phyloP scores from a whole-genome alignment of 2,329 filamentous ascomycete genomes.

The Tolypocladium amazonense region DNA sequence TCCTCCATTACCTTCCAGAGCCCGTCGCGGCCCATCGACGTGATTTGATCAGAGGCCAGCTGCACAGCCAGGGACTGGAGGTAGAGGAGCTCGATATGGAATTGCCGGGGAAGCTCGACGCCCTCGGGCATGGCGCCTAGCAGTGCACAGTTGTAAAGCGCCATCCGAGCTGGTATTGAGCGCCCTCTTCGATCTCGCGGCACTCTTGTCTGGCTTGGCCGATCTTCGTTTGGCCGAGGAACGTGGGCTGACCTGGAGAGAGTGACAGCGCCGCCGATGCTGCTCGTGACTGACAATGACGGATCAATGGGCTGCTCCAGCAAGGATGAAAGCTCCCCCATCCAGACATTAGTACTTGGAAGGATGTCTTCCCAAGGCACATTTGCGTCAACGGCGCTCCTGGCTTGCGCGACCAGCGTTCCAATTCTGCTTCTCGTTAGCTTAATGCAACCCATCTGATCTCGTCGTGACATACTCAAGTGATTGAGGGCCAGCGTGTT shows the following conservation, averaged over 20 bases:
- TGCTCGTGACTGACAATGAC: slow-evolving; percentile 64
- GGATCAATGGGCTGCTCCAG: slow-evolving; percentile 41
- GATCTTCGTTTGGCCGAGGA: slow-evolving; percentile 1
- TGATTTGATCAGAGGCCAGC: slow-evolving; percentile 44
- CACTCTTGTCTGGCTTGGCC: slow-evolving; percentile 15
- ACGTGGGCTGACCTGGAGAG: slow-evolving; percentile 27
- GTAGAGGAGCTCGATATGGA: slow-evolving; percentile 39
- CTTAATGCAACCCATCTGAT: neutral
- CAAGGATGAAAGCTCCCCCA: slow-evolving; percentile 45
- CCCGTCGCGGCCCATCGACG: slow-evolving; percentile 28
- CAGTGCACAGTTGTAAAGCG: slow-evolving; percentile 55
- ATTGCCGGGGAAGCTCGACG: slow-evolving; percentile 25
- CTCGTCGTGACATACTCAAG: slow-evolving; percentile 30
- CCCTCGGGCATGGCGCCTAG: slow-evolving; percentile 32
- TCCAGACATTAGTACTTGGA: slow-evolving; percentile 57
- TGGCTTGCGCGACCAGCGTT: slow-evolving; percentile 39
- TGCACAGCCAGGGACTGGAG: slow-evolving; percentile 39
- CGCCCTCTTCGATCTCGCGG: slow-evolving; percentile 57
- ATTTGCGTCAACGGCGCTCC: slow-evolving; percentile 17
- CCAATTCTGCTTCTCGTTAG: slow-evolving; percentile 29
- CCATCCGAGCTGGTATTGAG: slow-evolving; percentile 65
- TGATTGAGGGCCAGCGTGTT: slow-evolving; percentile 35
- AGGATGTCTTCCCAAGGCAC: slow-evolving; percentile 39
- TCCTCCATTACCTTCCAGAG: slow-evolving; percentile 34
- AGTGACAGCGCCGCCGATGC: slow-evolving; percentile 59